phyloP scores from a whole-genome alignment of 2,329 filamentous ascomycete species.

The Exophiala lecanii-corni region DNA sequence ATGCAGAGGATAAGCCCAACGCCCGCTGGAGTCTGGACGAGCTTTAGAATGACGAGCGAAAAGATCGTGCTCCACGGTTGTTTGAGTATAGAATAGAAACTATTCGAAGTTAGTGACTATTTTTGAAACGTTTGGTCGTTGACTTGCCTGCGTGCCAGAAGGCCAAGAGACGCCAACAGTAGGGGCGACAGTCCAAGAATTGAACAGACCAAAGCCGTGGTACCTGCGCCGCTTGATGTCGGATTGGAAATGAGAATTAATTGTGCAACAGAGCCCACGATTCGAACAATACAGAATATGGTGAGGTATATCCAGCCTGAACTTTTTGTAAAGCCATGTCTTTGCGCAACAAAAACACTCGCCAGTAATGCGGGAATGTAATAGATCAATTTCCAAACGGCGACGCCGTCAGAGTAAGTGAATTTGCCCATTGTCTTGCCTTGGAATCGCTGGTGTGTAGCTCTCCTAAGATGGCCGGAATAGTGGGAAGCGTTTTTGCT shows the following conservation, averaged over 20 bases:
- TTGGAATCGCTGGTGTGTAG: too few species aligned
- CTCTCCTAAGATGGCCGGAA: too few species aligned
- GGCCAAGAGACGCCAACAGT: constrained; percentile 14
- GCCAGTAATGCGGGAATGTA: constrained; percentile 24
- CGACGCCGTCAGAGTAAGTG: constrained; percentile 21
- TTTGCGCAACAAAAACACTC: constrained; percentile 23
- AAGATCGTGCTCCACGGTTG: constrained; percentile 23
- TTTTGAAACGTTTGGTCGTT: too few species aligned
- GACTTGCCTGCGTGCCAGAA: constrained; percentile 1
- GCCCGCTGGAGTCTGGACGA: constrained; percentile 27
- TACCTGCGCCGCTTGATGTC: constrained; percentile 24
- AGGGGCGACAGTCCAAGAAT: constrained; percentile 22
- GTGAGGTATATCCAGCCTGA: constrained; percentile 35
- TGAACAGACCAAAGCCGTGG: constrained; percentile 17
- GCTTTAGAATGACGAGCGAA: constrained; percentile 25
- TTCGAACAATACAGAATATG: constrained; percentile 31
- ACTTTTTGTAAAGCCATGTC: constrained; percentile 30
- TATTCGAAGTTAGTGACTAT: too few species aligned
- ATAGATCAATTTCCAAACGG: constrained; percentile 26
- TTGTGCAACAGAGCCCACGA: constrained; percentile 30
- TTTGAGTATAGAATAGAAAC: constrained; percentile 18
- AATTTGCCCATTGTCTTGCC: constrained; percentile 1
- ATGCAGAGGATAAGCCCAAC: constrained; percentile 30
- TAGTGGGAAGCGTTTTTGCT: too few species aligned
- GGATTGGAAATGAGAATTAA: constrained; percentile 28